These are phyloP conservation scores for Coemansia sp. DNA, from an alignment of 192 early-diverging fungal species.

Conservation along the genomic window DNA sequence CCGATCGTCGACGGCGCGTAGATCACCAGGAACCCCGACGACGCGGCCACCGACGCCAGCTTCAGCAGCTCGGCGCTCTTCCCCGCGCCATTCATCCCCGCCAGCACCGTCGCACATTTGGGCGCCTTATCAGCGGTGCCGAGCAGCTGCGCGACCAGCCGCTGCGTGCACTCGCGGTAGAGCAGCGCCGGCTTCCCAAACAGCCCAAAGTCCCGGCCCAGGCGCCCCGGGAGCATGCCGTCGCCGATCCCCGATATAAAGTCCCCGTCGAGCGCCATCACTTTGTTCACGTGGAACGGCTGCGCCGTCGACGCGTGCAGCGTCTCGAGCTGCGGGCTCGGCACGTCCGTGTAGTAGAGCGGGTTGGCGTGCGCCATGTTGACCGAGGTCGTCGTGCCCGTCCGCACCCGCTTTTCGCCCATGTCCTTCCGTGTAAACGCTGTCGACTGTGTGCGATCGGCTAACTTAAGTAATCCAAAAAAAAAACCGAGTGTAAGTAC, in stretches of 20 bases:
- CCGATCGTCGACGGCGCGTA: constrained; percentile 26
- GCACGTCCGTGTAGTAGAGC: constrained; percentile 22
- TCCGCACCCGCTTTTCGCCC: constrained; percentile 11
- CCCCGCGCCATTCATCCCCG: constrained; percentile 33
- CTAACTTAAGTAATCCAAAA: constrained; percentile 2
- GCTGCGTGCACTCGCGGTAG: constrained; percentile 34
- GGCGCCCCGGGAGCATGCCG: constrained; percentile 24
- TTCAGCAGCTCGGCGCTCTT: constrained; percentile 52
- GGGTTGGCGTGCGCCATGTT: constrained; percentile 34
- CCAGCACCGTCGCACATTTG: constrained; percentile 25
- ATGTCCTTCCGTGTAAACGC: constrained; percentile 33
- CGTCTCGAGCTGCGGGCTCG: background rate
- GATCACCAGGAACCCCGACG: constrained; percentile 28
- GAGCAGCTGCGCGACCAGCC: constrained; percentile 26
- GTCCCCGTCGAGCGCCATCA: constrained; percentile 20
- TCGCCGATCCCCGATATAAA: constrained; percentile 33
- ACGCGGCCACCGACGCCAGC: constrained; percentile 31
- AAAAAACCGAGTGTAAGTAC: background rate
- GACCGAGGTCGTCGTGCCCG: constrained; percentile 34
- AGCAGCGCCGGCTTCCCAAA: constrained; percentile 43
- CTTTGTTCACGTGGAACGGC: constrained; percentile 9
- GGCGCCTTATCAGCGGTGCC: constrained; percentile 8
- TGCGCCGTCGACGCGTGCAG: constrained; percentile 28
- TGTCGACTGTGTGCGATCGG: constrained; percentile 38
- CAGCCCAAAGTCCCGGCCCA: constrained; percentile 39